phyloP scores from a whole-genome alignment of 768 basidiomycete species.

The Clavulina sp. region DNA sequence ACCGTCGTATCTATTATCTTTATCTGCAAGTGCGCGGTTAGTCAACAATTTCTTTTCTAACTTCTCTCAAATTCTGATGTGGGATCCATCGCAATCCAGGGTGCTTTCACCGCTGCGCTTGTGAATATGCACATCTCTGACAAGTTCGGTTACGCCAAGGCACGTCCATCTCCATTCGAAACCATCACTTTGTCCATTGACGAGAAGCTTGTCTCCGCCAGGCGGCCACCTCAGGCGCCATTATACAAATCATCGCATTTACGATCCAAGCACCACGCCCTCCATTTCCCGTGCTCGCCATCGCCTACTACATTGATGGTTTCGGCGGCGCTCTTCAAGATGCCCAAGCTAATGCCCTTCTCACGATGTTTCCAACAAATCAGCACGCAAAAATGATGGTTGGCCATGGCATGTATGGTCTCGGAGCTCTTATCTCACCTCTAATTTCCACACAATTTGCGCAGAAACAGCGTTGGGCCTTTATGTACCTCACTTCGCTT shows the following conservation, averaged over 20 bases:
- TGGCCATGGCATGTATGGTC: conserved; percentile 25
- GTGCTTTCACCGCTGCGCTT: conserved; percentile 31
- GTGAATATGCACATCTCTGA: conserved; percentile 32
- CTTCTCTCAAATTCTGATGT: not conserved
- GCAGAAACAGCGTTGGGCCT: conserved; percentile 46
- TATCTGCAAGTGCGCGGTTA: conserved; percentile 24
- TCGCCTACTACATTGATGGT: conserved; percentile 28
- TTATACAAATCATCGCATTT: conserved; percentile 19
- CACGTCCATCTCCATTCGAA: conserved; percentile 17
- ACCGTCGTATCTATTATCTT: conserved; percentile 45
- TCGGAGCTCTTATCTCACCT: conserved; percentile 33
- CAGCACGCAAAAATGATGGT: conserved; percentile 26
- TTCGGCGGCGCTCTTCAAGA: conserved; percentile 26
- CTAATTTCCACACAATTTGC: conserved; percentile 71
- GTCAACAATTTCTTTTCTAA: not conserved
- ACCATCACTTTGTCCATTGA: too few relatives aligned
- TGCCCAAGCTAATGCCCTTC: conserved; percentile 31
- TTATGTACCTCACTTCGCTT: conserved; percentile 57
- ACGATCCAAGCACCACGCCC: conserved; percentile 24
- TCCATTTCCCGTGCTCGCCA: conserved; percentile 29
- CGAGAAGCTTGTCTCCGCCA: too few relatives aligned
- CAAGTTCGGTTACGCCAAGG: conserved; percentile 32
- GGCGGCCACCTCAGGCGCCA: too few relatives aligned
- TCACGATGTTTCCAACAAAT: conserved; percentile 25
- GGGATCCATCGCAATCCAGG: conserved; percentile 20